Conservation (phyloP, 352 stramenopile genomes). For the Elongisporangium senticosum region DNA sequence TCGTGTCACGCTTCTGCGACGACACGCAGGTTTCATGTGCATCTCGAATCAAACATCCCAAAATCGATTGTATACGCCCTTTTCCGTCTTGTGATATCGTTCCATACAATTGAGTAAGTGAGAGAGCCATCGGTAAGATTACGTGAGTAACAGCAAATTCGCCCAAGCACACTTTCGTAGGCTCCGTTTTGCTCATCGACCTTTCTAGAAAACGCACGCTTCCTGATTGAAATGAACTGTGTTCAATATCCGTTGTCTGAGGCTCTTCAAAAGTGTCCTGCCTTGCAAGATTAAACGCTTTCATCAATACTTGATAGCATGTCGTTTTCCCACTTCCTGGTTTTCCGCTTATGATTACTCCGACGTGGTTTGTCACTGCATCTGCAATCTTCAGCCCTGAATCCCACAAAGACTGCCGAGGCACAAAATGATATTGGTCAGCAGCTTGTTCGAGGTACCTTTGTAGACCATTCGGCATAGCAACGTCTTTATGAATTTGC, state of each 20-base stretch:
- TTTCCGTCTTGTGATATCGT: slow-evolving; percentile 25
- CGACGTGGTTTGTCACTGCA: slow-evolving; percentile 10
- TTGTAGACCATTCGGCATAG: neutral
- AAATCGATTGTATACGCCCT: slow-evolving; percentile 25
- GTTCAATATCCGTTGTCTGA: neutral
- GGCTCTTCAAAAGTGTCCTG: neutral
- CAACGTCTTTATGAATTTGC: neutral
- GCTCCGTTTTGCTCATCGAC: neutral
- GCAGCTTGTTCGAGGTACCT: neutral
- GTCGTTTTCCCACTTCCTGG: slow-evolving; percentile 34
- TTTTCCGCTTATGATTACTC: slow-evolving; percentile 18
- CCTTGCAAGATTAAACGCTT: slow-evolving; percentile 17
- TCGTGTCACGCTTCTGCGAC: neutral
- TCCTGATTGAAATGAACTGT: neutral
- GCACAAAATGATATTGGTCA: slow-evolving; percentile 9
- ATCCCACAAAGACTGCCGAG: slow-evolving; percentile 16
- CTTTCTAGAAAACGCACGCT: neutral
- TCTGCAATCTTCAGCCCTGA: slow-evolving; percentile 9
- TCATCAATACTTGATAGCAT: slow-evolving; percentile 27
- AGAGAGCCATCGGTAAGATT: slow-evolving; percentile 32
- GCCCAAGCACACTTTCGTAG: neutral
- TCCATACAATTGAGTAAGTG: slow-evolving; percentile 43
- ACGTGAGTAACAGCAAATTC: slow-evolving; percentile 7
- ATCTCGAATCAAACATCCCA: slow-evolving; percentile 24
- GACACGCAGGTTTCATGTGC: slow-evolving; percentile 21